Conservation (phyloP, 257 asterid species). For the Nicotiana tabacum region DNA sequence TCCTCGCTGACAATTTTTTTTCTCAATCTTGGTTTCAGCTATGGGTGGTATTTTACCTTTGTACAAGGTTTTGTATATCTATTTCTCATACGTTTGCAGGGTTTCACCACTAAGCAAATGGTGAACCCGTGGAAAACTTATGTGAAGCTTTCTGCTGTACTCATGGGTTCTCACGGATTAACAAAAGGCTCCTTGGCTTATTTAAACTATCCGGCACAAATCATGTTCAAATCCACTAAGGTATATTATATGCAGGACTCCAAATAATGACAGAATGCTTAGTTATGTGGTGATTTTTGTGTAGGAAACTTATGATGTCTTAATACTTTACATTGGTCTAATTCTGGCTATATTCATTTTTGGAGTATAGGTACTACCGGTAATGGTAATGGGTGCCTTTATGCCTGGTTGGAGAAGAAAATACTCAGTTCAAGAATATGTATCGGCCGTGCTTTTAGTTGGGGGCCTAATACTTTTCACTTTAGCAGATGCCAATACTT, state of each 20-base stretch:
- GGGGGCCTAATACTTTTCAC: constrained; percentile 77
- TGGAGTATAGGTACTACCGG: constrained; percentile 66
- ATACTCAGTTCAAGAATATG: constrained; percentile 73
- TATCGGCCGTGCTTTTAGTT: constrained; percentile 72
- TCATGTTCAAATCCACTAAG: constrained; percentile 96
- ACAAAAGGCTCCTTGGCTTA: constrained; percentile 92
- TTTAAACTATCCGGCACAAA: constrained; percentile 93
- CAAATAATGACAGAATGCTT: too few species aligned
- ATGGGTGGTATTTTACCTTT: constrained; percentile 93
- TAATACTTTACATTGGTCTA: neutral
- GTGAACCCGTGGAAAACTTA: constrained; percentile 93
- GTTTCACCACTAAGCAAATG: constrained; percentile 91
- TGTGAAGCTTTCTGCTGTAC: constrained; percentile 81
- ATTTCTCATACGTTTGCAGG: constrained; percentile 63
- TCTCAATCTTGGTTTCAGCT: constrained; percentile 43
- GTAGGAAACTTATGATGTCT: neutral
- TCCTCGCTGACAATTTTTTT: neutral
- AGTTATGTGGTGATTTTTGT: neutral
- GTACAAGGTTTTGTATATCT: constrained; percentile 89
- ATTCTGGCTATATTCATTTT: constrained; percentile 8
- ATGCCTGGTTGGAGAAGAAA: constrained; percentile 89
- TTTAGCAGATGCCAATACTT: constrained; percentile 76
- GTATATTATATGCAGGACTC: constrained; percentile 18
- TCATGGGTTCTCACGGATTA: constrained; percentile 95
- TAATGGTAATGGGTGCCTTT: constrained; percentile 95